Evolutionary conservation across 768 basidiomycete genomes (phyloP), one percentile per base, ranked within the genome.

Genomic region (Termitomyces sp.): DNA sequence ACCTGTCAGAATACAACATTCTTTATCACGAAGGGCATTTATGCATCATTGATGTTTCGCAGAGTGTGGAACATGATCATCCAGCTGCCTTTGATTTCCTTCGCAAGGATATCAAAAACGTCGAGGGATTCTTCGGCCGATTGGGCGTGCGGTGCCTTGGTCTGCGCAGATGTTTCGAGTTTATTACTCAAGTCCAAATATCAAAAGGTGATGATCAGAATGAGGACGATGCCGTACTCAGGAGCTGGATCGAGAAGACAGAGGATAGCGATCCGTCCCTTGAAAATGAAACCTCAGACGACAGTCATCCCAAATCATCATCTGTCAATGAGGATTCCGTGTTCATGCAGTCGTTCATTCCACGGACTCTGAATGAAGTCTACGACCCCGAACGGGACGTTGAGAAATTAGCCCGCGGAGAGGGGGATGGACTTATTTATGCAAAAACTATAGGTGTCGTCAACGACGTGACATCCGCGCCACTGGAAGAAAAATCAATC

Each of bases 51-150:
- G 97, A 99, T 71, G 97, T 99, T 59, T 97, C 95, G 1, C 97
- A 99, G 70, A 95, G 93, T 62, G 95, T 99, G 37, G 97, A 99
- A 67, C 95, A 98, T 68, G 96, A 98, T 72, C 97, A 99, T 66
- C 97, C 96, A 0, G 80, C 89, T 31, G 93, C 97, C 0, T 98
- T 95, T 69, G 96, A 99, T 72, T 99, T 99, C 74, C 80, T 99
- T 39, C 87, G 95, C 30, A 86, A 81, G 47, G 97, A 99, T 72
- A 82, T 99, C 52, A 87, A 86, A 65, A 98, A 99, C 69, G 79
- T 95, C 45, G 94, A 97, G 60, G 95, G 95, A 37, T 99, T 91
- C 72, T 99, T 98, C 70, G 80, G 82, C 6, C 78, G 86, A 62
- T 80, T 85, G 20, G 92, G 90, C 0, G 88, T 92, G 52, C 74